Evolutionary conservation across 116 monocot species (phyloP).

Genomic region (Dioscorea cayenensis): DNA sequence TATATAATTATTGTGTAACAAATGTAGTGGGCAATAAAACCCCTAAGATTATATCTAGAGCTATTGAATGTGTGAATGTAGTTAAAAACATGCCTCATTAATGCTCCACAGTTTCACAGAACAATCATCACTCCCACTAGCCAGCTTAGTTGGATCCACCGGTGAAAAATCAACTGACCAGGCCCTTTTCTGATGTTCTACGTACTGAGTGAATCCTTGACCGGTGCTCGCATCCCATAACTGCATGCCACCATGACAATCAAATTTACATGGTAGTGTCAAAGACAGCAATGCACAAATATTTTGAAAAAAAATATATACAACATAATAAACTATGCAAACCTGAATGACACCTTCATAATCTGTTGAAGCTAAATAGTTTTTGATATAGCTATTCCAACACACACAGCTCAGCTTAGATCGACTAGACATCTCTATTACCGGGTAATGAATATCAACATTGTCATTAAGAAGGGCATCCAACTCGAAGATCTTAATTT

Average conservation of each 20-base stretch:
- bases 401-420: conserved; percentile 86
- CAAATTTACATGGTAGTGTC: conserved; percentile 3
- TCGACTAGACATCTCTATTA: conserved; percentile 79
- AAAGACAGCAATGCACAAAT: not conserved
- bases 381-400: conserved; percentile 97
- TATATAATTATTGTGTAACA: too few relatives aligned
- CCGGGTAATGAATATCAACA: conserved; percentile 91
- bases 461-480: conserved; percentile 60
- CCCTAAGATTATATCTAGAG: too few relatives aligned
- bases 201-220: conserved; percentile 58
- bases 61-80: too few relatives aligned
- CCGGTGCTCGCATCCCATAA: conserved; percentile 97
- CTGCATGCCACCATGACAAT: conserved; percentile 39
- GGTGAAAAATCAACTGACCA: conserved; percentile 94
- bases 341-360: conserved; percentile 93
- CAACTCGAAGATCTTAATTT: conserved; percentile 97
- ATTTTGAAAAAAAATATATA: conserved; percentile 7
- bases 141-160: conserved; percentile 78
- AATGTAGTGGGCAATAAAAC: not conserved
- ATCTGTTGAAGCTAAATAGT: conserved; percentile 92
- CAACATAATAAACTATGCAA: conserved; percentile 4
- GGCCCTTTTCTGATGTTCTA: conserved; percentile 77
- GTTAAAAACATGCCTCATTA: conserved; percentile 54
- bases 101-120: conserved; percentile 97
- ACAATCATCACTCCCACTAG: conserved; percentile 93